These are phyloP conservation scores for Grigorovia transvaalensis DNA, from an alignment of 805 yeast species.

Conservation along the genomic window DNA sequence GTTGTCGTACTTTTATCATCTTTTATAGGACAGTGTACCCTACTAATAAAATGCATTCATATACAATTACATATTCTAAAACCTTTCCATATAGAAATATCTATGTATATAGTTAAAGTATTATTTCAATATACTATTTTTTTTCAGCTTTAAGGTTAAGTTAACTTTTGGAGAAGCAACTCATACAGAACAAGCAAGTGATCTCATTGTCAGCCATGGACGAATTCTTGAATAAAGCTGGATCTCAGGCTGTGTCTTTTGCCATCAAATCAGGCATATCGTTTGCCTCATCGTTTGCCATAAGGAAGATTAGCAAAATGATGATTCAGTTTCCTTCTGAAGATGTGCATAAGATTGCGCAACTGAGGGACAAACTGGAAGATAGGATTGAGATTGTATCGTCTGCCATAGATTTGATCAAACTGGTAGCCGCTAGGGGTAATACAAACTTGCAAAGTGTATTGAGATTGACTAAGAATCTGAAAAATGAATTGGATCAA, in stretches of 20 bases:
- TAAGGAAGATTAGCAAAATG: conserved; percentile 48
- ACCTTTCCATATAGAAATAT: not conserved
- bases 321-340: conserved; percentile 37
- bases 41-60: not conserved
- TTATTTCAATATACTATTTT: too few species aligned
- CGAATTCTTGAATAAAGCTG: conserved; percentile 42
- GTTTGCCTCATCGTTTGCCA: conserved; percentile 62
- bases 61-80: not conserved
- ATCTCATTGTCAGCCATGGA: conserved; percentile 25
- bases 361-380: conserved; percentile 36
- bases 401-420: conserved; percentile 58
- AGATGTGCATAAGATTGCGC: conserved; percentile 38
- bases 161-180: too few species aligned
- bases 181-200: too few species aligned
- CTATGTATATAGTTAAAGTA: too few species aligned
- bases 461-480: conserved; percentile 40
- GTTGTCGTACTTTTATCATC: not conserved
- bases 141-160: too few species aligned
- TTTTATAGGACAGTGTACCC: not conserved
- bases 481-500: conserved; percentile 46
- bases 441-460: conserved; percentile 48
- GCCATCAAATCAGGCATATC: conserved; percentile 71
- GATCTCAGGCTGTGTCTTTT: conserved; percentile 68
- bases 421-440: conserved; percentile 51
- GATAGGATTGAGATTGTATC: conserved; percentile 51